Evolutionary conservation across 768 basidiomycete genomes (phyloP).

Genomic region (Lepiota venenata): DNA sequence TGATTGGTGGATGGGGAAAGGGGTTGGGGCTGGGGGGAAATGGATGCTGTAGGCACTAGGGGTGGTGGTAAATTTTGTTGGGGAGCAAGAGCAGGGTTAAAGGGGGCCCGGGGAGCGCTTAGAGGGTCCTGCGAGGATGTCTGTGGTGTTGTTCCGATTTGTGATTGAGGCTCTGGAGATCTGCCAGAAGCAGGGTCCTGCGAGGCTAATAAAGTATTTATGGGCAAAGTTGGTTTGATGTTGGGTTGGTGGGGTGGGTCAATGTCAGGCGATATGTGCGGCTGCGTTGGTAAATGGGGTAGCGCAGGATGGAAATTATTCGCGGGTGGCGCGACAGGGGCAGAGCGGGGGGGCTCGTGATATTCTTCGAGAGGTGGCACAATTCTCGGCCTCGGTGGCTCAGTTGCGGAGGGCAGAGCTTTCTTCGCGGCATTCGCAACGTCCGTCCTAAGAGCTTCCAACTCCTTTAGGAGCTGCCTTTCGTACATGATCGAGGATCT

Average conservation of each 20-base stretch:
- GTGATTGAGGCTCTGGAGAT: slow-evolving; percentile 1
- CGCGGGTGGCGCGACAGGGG: slow-evolving; percentile 26
- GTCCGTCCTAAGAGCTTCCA: slow-evolving; percentile 81
- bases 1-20: not conserved
- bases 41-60: slow-evolving; percentile 19
- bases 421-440: slow-evolving; percentile 67
- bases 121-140: slow-evolving; percentile 6
- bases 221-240: slow-evolving; percentile 21
- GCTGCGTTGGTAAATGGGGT: slow-evolving; percentile 27
- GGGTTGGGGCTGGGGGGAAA: slow-evolving; percentile 20
- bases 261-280: slow-evolving; percentile 27
- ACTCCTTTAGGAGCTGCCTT: slow-evolving; percentile 79
- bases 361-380: slow-evolving; percentile 66
- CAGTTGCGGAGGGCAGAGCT: slow-evolving; percentile 42
- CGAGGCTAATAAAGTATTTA: slow-evolving; percentile 8
- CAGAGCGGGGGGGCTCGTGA: slow-evolving; percentile 26
- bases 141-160: slow-evolving; percentile 1
- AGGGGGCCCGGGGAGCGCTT: not conserved
- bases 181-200: not conserved
- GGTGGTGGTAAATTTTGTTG: slow-evolving; percentile 8
- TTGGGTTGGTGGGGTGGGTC: slow-evolving; percentile 19
- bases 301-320: slow-evolving; percentile 30
- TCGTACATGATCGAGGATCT: slow-evolving; percentile 92
- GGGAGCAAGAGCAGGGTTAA: not conserved
- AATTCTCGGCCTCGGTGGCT: slow-evolving; percentile 56